These are phyloP conservation scores for Cerioporus squamosus DNA, from an alignment of 1,284 basidiomycete species.

Conservation along the genomic window DNA sequence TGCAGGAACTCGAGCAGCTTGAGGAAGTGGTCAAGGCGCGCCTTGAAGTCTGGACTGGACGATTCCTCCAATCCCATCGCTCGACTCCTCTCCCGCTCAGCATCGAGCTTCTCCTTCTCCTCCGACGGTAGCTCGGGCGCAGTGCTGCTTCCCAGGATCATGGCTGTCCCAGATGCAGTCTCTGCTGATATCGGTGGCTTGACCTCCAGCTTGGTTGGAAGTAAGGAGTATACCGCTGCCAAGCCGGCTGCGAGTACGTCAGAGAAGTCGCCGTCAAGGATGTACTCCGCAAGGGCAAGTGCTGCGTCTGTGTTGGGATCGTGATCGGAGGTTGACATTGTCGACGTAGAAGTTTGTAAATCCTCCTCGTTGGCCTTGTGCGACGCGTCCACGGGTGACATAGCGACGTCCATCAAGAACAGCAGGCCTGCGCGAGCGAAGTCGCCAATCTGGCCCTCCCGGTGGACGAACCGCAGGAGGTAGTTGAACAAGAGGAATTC, in stretches of 20 bases:
- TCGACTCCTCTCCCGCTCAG: conserved; percentile 56
- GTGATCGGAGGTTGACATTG: conserved; percentile 25
- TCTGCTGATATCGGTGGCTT: conserved; percentile 50
- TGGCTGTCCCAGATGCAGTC: conserved; percentile 46
- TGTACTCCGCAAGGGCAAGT: conserved; percentile 88
- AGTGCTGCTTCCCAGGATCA: conserved; percentile 69
- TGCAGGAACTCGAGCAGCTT: conserved; percentile 92
- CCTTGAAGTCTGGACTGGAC: conserved; percentile 75
- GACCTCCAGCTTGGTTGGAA: conserved; percentile 87
- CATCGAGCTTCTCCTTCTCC: conserved; percentile 56
- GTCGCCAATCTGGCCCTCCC: conserved; percentile 93
- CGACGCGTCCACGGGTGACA: conserved; percentile 68
- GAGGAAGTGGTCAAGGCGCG: conserved; percentile 85
- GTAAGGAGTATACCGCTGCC: conserved; percentile 90
- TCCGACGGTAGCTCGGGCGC: conserved; percentile 49
- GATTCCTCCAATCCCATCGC: conserved; percentile 78
- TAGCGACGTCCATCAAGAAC: conserved; percentile 94
- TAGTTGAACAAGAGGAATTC: conserved; percentile 96
- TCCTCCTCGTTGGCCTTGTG: conserved; percentile 43
- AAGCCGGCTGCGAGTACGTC: conserved; percentile 95
- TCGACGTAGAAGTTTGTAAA: conserved; percentile 34
- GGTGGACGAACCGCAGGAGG: conserved; percentile 92
- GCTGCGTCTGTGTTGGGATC: conserved; percentile 85
- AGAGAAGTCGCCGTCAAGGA: conserved; percentile 94
- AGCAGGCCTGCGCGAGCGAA: conserved; percentile 91